Base-by-base conservation (phyloP, 208 protist genomes). In the Jaenimonas drosophilae region DNA sequence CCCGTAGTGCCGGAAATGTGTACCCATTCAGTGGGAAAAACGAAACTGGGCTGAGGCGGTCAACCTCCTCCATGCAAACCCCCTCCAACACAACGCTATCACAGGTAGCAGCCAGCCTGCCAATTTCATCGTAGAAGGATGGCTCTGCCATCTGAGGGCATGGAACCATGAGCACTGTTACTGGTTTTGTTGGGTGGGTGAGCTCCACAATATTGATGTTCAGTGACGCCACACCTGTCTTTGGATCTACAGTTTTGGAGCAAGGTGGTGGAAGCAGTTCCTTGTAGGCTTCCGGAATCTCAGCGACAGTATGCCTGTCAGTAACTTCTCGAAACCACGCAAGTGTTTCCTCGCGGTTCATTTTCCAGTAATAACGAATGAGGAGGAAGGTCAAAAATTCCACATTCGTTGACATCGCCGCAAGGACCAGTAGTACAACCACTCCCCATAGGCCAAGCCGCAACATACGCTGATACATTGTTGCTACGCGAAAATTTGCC, bases 21-120 rank as follows among this genome's bases (percentile, higher is more conserved):
- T 88, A 54, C n/a, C 66, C 63, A 40, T 79, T 74, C 32, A 88
- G 56, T 1, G 81, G 86, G 33, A 94, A 62, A 23, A 94, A 64
- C 3, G 54, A 41, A 3, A 74, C 76, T 0, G 86, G 86, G 9
- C 54, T 26, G 26, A 91, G 68, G 21, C 70, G 76, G 43, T 88
- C 79, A 16, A 87, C 64, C n/a, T 61, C 39, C 9, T 81, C 77
- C 42, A 89, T 76, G 9, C 53, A 61, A 0, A 90, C 65, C 12
- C 72, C 77, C 65, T 94, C 81, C 52, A 90, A 41, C 31, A 91
- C 32, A 0, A 91, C 49, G 23, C 51, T 64, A 47, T 94, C 78
- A 38, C 78, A 86, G 16, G 59, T 47, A 3, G 39, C 33, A 3
- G 60, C 62, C 0, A 81, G 39, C 16, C 69, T 33, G 16, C 86